Evolutionary conservation across 257 asterid species (phyloP), one percentile per base, ranked within the genome.

Genomic region (Gentiana straminea): DNA sequence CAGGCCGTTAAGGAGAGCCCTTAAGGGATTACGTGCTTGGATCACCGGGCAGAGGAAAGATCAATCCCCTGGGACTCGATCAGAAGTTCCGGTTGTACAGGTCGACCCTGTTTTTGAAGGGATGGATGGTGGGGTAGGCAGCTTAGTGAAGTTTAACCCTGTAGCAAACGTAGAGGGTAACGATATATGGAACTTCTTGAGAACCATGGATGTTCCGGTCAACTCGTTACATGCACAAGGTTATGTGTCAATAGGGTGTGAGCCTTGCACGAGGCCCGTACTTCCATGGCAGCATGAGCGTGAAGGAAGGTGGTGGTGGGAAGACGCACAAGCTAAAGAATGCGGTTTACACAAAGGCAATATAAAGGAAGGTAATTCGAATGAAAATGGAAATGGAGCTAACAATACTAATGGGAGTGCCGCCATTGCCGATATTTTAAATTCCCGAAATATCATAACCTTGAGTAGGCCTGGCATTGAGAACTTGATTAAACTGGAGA

Each of bases 291-390:
- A 89, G 52, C 97, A 89, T 24, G 97, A 89, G 82, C 71, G 97
- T 2, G 97, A 88, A 67, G 95, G 97, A 38, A 68, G 97, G 71
- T 88, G 97, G 95, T 88, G 97, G 95, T 88, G 97, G 95, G 95
- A 88, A 60, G 97, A 85, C 65, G 94, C 97, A 50, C 81, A 77
- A 78, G 97, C 97, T 1, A 89, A 89, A 70, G 95, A 89, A 69
- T 89, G 97, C 9, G 97, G 95, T 1, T 75, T 89, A 8, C 97
- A 89, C 76, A 89, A 81, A 69, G 95, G 97, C 49, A 89, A 89
- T 46, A 68, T 89, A 11, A 85, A 83, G 71, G 90, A 88, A 36
- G 89, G 59, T 33, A 68, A 49, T 37, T 39, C 71, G 49, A 84
- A 77, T 37, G 81, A 81, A 1, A 67, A 60, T 13, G 80, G 54